These are phyloP conservation scores for Clohesyomyces aquaticus DNA, from an alignment of 495 filamentous ascomycete species.

Conservation along the genomic window DNA sequence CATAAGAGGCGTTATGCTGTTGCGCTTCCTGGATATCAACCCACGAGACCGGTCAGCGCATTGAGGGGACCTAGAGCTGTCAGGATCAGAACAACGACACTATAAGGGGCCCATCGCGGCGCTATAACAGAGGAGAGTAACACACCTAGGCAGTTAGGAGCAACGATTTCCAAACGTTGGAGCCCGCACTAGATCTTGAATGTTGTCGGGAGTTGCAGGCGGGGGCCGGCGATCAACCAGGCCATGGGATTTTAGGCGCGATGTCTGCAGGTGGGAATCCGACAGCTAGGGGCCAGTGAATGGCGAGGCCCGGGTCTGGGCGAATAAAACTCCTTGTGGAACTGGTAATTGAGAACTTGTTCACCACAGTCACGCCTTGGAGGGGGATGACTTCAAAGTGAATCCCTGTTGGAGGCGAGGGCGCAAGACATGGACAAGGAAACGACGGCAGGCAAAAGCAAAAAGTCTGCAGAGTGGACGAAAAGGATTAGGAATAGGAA, in stretches of 20 bases:
- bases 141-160: conserved; percentile 23
- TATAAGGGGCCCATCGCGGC: not conserved
- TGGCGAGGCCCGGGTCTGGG: conserved; percentile 21
- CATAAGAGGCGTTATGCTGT: conserved; percentile 31
- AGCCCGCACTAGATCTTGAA: conserved; percentile 36
- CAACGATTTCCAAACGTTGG: conserved; percentile 33
- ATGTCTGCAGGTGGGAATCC: conserved; percentile 36
- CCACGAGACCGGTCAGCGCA: conserved; percentile 22
- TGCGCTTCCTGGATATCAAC: conserved; percentile 27
- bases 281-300: conserved; percentile 35
- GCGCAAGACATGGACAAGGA: conserved; percentile 23
- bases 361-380: conserved; percentile 16
- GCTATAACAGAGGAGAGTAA: conserved; percentile 16
- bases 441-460: conserved; percentile 29
- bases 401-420: conserved; percentile 15
- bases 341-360: conserved; percentile 7
- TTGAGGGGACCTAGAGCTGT: conserved; percentile 23
- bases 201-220: conserved; percentile 37
- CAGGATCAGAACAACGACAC: conserved; percentile 11
- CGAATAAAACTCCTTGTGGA: not conserved
- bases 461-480: conserved; percentile 21
- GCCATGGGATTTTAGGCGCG: conserved; percentile 39
- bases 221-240: conserved; percentile 40
- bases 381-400: conserved; percentile 10
- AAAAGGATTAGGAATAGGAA: conserved; percentile 5